Conservation (phyloP, 73 alveolate species). For the Urostyla sp. region DNA sequence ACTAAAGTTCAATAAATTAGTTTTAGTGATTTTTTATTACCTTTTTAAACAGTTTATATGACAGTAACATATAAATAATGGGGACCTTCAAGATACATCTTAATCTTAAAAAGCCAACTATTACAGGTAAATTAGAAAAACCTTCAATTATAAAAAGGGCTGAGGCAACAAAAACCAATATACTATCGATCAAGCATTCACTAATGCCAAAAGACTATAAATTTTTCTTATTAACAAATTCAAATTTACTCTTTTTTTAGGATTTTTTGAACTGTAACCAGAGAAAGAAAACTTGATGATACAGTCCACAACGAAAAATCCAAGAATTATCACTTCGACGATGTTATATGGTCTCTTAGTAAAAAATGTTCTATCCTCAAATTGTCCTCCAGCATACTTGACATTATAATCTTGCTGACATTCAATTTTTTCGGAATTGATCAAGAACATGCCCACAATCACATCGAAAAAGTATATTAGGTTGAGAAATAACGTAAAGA, state of each 20-base stretch:
- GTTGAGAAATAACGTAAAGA: not conserved
- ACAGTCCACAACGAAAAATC: not conserved
- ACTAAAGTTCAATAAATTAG: not conserved
- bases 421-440: not conserved
- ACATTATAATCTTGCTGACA: not conserved
- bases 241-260: not conserved
- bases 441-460: constrained; percentile 28
- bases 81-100: constrained; percentile 44
- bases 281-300: not conserved
- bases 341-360: constrained; percentile 30
- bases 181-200: constrained; percentile 4
- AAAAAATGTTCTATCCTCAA: not conserved
- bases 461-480: constrained; percentile 41
- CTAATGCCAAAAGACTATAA: not conserved
- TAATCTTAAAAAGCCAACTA: constrained; percentile 33
- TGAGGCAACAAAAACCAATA: not conserved
- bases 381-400: not conserved
- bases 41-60: not conserved
- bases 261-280: not conserved
- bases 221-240: not conserved
- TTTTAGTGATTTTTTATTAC: not conserved
- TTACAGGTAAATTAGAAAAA: not conserved
- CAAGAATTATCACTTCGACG: constrained; percentile 9
- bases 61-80: not conserved
- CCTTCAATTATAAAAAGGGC: constrained; percentile 39